These are phyloP conservation scores for Eucalyptus marginata DNA, from an alignment of 345 rosid genomes.

Conservation along the genomic window DNA sequence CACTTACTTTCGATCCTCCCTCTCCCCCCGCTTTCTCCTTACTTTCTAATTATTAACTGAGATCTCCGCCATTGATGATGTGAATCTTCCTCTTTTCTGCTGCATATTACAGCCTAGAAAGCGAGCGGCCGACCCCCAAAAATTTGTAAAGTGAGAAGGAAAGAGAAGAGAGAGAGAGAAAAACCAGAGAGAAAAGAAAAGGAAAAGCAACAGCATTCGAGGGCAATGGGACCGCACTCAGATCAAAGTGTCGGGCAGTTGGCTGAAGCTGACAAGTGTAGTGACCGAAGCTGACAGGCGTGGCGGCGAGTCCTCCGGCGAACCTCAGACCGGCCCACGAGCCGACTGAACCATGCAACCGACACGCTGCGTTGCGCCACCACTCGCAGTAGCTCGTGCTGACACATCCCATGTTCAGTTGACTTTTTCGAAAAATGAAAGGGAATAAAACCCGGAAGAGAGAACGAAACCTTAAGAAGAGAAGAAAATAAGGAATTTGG, in stretches of 20 bases:
- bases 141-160: not conserved
- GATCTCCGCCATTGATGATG: not conserved
- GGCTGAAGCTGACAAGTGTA: not conserved
- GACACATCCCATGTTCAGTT: not conserved
- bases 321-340: not conserved
- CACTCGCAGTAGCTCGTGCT: not conserved
- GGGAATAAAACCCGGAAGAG: not conserved
- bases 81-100: not conserved
- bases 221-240: not conserved
- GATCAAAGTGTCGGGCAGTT: not conserved
- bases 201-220: not conserved
- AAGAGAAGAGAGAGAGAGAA: too few species aligned
- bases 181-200: not conserved
- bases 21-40: not conserved
- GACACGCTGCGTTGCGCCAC: not conserved
- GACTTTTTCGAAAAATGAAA: not conserved
- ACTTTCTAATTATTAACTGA: not conserved
- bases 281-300: not conserved
- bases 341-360: not conserved
- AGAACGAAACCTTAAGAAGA: not conserved
- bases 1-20: not conserved
- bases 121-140: not conserved
- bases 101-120: not conserved
- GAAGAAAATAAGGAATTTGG: not conserved
- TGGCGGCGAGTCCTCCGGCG: not conserved